Percentiles rank a stretch among this genome's conserved stretches.
Evolutionary conservation across 176 grass and related monocot species (phyloP).

Genomic region (Urochloa ruziziensis): DNA sequence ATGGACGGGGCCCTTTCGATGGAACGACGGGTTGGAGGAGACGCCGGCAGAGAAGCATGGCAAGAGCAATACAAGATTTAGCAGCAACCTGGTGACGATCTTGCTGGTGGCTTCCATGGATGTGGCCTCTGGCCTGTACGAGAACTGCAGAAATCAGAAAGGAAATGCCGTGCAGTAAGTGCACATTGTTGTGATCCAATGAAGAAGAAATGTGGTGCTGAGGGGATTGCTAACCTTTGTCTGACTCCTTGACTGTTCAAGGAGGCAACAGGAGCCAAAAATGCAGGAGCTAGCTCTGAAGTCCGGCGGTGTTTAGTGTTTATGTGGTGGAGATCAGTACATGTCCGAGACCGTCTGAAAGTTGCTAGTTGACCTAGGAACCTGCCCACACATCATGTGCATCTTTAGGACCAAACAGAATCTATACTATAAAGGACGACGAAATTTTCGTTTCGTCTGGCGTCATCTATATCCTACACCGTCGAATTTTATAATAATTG

Average conservation of each 20-base stretch:
- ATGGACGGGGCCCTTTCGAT: neutral
- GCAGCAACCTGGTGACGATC: neutral
- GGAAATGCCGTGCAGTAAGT: neutral
- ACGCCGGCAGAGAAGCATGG: neutral
- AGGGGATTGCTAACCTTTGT: neutral
- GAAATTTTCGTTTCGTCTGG: too few relatives aligned
- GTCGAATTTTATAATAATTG: too few relatives aligned
- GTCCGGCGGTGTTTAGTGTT: neutral
- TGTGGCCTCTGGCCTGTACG: neutral
- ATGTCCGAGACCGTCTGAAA: neutral
- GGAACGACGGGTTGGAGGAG: neutral
- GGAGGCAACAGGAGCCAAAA: neutral
- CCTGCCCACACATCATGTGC: neutral
- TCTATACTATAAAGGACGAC: too few relatives aligned
- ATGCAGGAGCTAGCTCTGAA: too few relatives aligned
- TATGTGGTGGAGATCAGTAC: neutral
- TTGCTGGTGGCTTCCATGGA: neutral
- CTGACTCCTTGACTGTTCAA: neutral
- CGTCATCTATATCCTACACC: too few relatives aligned
- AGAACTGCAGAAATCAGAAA: neutral
- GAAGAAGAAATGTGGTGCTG: neutral
- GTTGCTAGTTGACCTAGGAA: neutral
- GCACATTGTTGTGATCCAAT: neutral
- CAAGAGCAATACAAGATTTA: neutral
- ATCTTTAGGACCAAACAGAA: too few relatives aligned